Evolutionary conservation across 75 land plant species (phyloP).

Genomic region (Larix kaempferi): DNA sequence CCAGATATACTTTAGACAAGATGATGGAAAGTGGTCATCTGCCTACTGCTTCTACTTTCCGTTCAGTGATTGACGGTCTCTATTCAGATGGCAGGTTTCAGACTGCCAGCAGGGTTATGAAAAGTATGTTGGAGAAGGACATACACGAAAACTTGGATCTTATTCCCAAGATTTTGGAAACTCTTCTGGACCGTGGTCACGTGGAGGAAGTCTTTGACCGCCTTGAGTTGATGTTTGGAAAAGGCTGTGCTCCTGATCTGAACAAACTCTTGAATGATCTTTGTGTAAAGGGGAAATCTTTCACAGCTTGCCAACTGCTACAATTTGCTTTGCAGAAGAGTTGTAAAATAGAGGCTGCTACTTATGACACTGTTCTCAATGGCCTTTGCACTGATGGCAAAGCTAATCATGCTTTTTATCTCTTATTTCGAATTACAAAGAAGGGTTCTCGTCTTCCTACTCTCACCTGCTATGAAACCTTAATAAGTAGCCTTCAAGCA

Average conservation of each 20-base stretch:
- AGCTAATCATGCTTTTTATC: slow-evolving; percentile 54
- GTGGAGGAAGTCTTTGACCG: slow-evolving; percentile 69
- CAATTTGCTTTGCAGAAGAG: slow-evolving; percentile 52
- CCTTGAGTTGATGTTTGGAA: slow-evolving; percentile 38
- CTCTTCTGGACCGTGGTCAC: slow-evolving; percentile 63
- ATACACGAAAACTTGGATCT: slow-evolving; percentile 62
- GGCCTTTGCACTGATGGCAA: slow-evolving; percentile 50
- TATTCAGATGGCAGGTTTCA: slow-evolving; percentile 66
- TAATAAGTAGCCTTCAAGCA: slow-evolving; percentile 47
- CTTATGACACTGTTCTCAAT: slow-evolving; percentile 55
- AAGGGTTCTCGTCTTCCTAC: slow-evolving; percentile 36
- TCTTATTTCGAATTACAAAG: slow-evolving; percentile 46
- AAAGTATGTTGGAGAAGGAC: slow-evolving; percentile 68
- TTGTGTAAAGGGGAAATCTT: slow-evolving; percentile 46
- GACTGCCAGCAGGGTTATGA: slow-evolving; percentile 78
- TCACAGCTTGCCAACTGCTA: slow-evolving; percentile 47
- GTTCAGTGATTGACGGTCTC: slow-evolving; percentile 55
- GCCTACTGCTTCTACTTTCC: slow-evolving; percentile 41
- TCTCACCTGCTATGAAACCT: slow-evolving; percentile 27
- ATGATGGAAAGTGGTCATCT: slow-evolving; percentile 65
- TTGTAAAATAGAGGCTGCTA: slow-evolving; percentile 27
- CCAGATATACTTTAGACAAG: slow-evolving; percentile 56
- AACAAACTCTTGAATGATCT: slow-evolving; percentile 36
- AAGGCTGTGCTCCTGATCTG: slow-evolving; percentile 37
- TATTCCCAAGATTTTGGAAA: slow-evolving; percentile 56